These are phyloP conservation scores for Pichia paraexigua DNA, from an alignment of 805 yeast genomes.

Conservation along the genomic window DNA sequence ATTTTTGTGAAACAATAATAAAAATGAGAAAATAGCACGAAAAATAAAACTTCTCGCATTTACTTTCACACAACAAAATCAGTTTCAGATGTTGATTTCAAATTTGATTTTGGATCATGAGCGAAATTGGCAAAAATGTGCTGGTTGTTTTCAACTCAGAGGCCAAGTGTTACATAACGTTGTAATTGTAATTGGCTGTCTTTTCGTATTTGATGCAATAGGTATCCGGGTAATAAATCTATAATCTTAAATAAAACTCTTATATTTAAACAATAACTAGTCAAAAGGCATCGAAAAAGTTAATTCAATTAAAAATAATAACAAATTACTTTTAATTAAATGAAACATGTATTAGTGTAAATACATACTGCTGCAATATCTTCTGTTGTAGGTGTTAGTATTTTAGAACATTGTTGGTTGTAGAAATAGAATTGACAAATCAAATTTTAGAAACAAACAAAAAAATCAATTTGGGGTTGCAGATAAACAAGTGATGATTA, in stretches of 20 bases:
- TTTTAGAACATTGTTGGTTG: background rate
- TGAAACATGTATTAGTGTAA: background rate
- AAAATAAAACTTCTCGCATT: background rate
- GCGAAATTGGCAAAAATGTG: background rate
- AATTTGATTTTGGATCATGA: background rate
- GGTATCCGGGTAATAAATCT: background rate
- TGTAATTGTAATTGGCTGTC: background rate
- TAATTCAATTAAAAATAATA: background rate
- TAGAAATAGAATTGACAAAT: background rate
- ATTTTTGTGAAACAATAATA: background rate
- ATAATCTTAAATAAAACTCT: background rate
- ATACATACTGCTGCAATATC: constrained; percentile 41
- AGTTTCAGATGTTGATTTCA: background rate
- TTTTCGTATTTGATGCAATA: background rate
- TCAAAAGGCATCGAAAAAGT: background rate
- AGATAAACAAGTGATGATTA: background rate
- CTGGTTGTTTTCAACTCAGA: background rate
- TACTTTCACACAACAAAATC: background rate
- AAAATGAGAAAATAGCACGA: background rate
- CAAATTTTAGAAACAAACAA: background rate
- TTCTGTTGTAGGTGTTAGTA: constrained; percentile 24
- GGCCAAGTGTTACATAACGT: background rate
- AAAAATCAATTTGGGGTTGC: background rate
- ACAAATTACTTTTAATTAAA: background rate
- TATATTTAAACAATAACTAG: background rate